Evolutionary conservation across 2,329 filamentous ascomycete species (phyloP).

Genomic region (Nothomitra cinnamomea): DNA sequence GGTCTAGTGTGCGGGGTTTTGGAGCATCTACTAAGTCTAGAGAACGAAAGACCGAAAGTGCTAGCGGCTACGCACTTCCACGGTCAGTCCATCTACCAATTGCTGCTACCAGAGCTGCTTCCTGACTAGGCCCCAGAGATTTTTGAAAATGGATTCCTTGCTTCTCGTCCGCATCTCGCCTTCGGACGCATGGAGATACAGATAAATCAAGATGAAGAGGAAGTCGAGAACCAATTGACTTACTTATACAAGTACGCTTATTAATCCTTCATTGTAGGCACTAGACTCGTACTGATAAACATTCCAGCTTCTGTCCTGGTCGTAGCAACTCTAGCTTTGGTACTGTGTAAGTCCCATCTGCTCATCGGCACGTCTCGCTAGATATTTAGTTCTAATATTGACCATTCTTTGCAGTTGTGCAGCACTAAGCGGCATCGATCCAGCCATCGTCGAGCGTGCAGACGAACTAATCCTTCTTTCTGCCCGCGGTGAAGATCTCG

Average conservation of each 20-base stretch:
- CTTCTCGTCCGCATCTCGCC: conserved; percentile 30
- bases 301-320: conserved; percentile 35
- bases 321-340: conserved; percentile 71
- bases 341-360: conserved; percentile 31
- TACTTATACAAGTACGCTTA: conserved; percentile 49
- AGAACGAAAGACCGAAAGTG: conserved; percentile 36
- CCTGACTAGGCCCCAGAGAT: conserved; percentile 36
- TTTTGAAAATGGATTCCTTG: conserved; percentile 45
- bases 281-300: not conserved
- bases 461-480: conserved; percentile 53
- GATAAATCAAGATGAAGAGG: conserved; percentile 34
- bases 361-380: not conserved
- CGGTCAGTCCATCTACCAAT: conserved; percentile 29
- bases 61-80: conserved; percentile 48
- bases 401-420: conserved; percentile 41
- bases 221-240: conserved; percentile 44
- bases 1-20: conserved; percentile 46
- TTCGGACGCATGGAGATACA: conserved; percentile 59
- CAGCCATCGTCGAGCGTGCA: conserved; percentile 54
- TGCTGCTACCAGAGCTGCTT: conserved; percentile 18
- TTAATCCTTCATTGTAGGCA: not conserved
- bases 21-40: conserved; percentile 35
- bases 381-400: not conserved
- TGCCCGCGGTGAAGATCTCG: conserved; percentile 58
- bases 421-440: conserved; percentile 66